Conservation (phyloP, 2,329 filamentous ascomycete species). For the Pseudogymnoascus sp. region DNA sequence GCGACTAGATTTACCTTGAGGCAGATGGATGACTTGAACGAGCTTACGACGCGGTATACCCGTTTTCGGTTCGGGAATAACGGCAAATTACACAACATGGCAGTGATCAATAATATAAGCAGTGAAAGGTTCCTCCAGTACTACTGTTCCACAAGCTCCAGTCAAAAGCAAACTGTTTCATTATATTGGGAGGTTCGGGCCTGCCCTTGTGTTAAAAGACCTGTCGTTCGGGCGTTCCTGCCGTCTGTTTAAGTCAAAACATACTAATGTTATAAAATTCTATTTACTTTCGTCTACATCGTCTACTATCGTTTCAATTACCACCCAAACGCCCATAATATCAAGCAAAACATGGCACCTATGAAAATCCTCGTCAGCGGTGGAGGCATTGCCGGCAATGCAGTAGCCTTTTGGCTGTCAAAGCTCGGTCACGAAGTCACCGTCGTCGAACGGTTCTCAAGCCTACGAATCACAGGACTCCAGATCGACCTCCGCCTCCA, state of each 20-base stretch:
- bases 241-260: not conserved
- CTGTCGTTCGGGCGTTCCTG: not conserved
- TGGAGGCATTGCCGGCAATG: conserved; percentile 31
- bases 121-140: not conserved
- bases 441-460: conserved; percentile 35
- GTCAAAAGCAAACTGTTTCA: not conserved
- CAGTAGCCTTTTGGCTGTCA: conserved; percentile 45
- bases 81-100: not conserved
- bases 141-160: not conserved
- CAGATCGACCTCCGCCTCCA: conserved; percentile 48
- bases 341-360: not conserved
- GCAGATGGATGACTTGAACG: not conserved
- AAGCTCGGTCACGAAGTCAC: conserved; percentile 32
- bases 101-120: not conserved
- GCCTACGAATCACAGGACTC: conserved; percentile 40
- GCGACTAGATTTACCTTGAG: not conserved
- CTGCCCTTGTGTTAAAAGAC: not conserved
- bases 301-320: not conserved
- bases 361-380: conserved; percentile 32
- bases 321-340: not conserved
- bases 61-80: not conserved
- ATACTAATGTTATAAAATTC: not conserved
- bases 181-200: too few relatives aligned
- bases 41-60: not conserved
- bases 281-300: not conserved